Base-by-base conservation (phyloP, 345 rosid genomes). In the Pistacia vera region DNA sequence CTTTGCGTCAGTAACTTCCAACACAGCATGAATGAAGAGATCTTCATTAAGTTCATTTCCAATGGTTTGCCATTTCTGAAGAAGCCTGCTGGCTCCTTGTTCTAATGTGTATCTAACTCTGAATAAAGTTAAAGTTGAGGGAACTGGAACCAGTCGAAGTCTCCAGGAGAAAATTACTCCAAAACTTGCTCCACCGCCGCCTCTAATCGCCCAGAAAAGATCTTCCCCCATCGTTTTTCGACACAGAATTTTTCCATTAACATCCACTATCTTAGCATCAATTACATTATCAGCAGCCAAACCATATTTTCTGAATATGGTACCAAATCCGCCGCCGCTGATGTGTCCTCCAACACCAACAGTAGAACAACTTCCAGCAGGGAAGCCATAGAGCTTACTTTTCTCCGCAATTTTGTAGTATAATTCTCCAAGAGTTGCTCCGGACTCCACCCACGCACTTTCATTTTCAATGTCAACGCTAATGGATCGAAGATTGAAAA, bases 281-380 rank as follows among this genome's bases (percentile, higher is more conserved):
- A 84, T 10, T 0, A 82, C 59, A 49, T 80, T 80, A 71, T 86
- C 89, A 0, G 71, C 80, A 0, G 87, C 58, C 13, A 80, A 74
- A 8, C 87, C 86, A 22, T 76, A 77, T 59, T 84, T 84, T 70
- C 86, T 68, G 59, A 84, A 25, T 72, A 84, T 57, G 66, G 69
- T 76, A 11, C 87, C 89, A 22, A 82, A 79, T 3, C 88, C 88
- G 0, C 88, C 90, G 0, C 90, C 87, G 14, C 81, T 74, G 3
- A 86, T 16, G 66, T 84, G 90, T 9, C 88, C 88, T 4, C 90
- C 90, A 11, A 77, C 81, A 0, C 90, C 86, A 1, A 85, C 78
- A 0, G 85, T 83, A 18, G 88, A 71, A 46, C 88, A 85, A 14
- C 66, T 71, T 3, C 90, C 87, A 0, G 85, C 88, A 0, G 90